Conservation (phyloP, 2,329 filamentous ascomycete genomes). For the Trichoderma lentiforme region DNA sequence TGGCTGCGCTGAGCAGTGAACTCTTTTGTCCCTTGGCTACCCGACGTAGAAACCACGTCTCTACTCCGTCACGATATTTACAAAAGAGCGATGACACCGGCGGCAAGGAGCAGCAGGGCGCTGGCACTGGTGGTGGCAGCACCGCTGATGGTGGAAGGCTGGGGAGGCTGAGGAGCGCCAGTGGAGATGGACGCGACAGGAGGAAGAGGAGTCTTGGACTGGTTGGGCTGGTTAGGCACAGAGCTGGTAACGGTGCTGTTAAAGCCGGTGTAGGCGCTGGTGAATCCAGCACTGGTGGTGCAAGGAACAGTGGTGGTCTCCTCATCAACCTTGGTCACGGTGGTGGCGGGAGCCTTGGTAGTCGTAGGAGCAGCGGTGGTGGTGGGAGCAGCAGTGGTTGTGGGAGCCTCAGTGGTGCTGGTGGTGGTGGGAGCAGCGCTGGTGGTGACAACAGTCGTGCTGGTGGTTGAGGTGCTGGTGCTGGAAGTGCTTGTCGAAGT, state of each 20-base stretch:
- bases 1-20: constrained; percentile 29
- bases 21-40: constrained; percentile 17
- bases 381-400: constrained; percentile 27
- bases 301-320: constrained; percentile 26
- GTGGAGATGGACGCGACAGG: constrained; percentile 12
- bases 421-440: constrained; percentile 23
- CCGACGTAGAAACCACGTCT: constrained; percentile 22
- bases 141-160: constrained; percentile 26
- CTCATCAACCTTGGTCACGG: constrained; percentile 12
- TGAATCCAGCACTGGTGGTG: constrained; percentile 22
- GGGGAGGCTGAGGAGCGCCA: constrained; percentile 22
- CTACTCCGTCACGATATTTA: constrained; percentile 30
- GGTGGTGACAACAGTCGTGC: constrained; percentile 30
- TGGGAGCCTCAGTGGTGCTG: constrained; percentile 28
- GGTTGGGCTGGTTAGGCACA: constrained; percentile 27
- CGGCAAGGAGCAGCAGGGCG: constrained; percentile 36
- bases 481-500: constrained; percentile 28
- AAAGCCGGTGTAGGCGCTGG: constrained; percentile 30
- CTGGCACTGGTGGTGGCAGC: constrained; percentile 35
- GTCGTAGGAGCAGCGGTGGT: constrained; percentile 24
- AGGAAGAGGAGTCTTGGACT: constrained; percentile 12
- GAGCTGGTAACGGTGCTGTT: constrained; percentile 32
- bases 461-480: constrained; percentile 23
- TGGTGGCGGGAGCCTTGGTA: constrained; percentile 29
- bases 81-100: constrained; percentile 36